Base-by-base conservation (phyloP, 208 protist genomes). In the Kentomonas sorsogonicus region DNA sequence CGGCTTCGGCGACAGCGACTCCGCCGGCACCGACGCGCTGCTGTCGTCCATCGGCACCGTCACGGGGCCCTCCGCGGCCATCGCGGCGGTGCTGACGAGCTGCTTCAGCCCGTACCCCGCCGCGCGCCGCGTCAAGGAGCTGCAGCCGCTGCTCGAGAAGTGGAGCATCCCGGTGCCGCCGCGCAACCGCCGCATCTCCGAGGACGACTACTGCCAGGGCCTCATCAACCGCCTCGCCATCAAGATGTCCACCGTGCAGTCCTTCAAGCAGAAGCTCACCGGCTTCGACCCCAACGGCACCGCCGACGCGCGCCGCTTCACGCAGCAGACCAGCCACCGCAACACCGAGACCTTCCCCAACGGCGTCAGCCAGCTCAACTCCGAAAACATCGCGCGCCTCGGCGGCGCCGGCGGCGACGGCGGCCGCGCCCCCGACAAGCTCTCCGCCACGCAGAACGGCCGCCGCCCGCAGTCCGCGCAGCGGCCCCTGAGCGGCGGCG, bases 71-170 rank as follows among this genome's bases (percentile, higher is more conserved):
- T 26, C 59, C 1, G 56, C 52, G 2, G 60, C 60, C 34, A 27
- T 77, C 15, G 45, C 77, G 11, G 39, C 53, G 1, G 59, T 79
- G 44, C 36, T 83, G 26, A 38, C 60, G 16, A 66, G 51, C 46
- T 71, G 67, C 54, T 84, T 77, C 57, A 66, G 60, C 39, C 58
- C 77, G 15, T 79, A 74, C 55, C 68, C 71, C 0, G 34, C 60
- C 1, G 31, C 18, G 22, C 64, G 63, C 29, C 74, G 74, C 11
- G 25, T 66, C 6, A 66, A 67, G 26, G 61, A 66, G 59, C 43
- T 77, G 53, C 69, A 81, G 52, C 63, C 74, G 26, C 45, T 81
- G 44, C 58, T 72, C 16, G n/a, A 68, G 50, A 64, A 67, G 36
- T 81, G 69, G 66, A 60, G 26, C 40, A 55, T 71, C 26, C 20